These are phyloP conservation scores for Aspergillus sp. DNA, from an alignment of 2,329 filamentous ascomycete genomes.

Conservation along the genomic window DNA sequence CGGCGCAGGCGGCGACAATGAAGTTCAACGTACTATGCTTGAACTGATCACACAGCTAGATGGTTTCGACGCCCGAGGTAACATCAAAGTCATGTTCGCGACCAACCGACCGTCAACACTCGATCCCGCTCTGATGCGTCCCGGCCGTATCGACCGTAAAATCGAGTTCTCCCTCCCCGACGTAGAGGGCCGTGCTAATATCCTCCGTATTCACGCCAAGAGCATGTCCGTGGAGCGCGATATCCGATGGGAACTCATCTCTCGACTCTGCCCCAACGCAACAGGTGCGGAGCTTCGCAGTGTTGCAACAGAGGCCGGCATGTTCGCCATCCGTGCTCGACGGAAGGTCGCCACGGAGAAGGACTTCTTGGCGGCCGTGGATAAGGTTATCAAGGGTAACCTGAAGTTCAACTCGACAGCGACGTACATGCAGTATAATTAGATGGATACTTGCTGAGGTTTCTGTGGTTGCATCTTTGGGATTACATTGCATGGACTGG, in stretches of 20 bases:
- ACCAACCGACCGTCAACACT: conserved; percentile 95
- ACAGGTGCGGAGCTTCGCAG: conserved; percentile 94
- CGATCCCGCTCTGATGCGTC: conserved; percentile 95
- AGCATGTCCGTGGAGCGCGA: conserved; percentile 99
- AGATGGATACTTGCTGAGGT: conserved; percentile 41
- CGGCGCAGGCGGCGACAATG: conserved; percentile 93
- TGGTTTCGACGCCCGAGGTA: conserved; percentile 92
- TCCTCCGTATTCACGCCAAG: conserved; percentile 97
- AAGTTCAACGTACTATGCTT: conserved; percentile 97
- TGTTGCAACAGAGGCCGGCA: conserved; percentile 96
- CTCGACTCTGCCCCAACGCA: conserved; percentile 91
- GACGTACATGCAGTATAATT: conserved; percentile 99
- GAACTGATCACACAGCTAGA: conserved; percentile 96
- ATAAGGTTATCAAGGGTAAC: conserved; percentile 99
- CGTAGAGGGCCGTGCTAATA: conserved; percentile 95
- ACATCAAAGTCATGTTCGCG: conserved; percentile 99
- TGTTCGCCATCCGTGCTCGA: conserved; percentile 93
- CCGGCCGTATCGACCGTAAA: conserved; percentile 96
- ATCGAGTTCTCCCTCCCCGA: conserved; percentile 98
- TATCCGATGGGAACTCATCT: conserved; percentile 98
- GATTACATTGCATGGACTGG: conserved; percentile 28
- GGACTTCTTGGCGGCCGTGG: conserved; percentile 95
- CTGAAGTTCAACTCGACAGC: conserved; percentile 99
- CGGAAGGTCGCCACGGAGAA: conserved; percentile 99
- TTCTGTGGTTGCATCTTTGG: conserved; percentile 17